A percentile compares a stretch with the other conserved stretches of the same genome.
phyloP scores from a whole-genome alignment of 371 early-diverging fungal genomes.

The Entomophthora muscae region DNA sequence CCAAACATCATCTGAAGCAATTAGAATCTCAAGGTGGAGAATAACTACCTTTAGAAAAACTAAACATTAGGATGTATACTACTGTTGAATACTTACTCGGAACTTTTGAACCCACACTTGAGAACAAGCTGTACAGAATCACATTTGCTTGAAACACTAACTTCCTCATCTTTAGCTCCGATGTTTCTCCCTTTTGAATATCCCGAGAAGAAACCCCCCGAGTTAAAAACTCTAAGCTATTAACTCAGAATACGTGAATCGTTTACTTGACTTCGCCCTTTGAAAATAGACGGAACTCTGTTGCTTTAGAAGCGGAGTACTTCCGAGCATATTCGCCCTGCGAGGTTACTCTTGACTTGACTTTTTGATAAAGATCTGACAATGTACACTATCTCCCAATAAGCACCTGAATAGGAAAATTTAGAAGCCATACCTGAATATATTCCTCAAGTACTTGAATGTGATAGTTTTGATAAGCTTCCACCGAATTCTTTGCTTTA shows the following conservation, averaged over 20 bases:
- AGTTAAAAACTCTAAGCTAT: background rate
- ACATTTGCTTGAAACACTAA: background rate
- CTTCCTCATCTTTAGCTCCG: background rate
- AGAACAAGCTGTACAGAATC: background rate
- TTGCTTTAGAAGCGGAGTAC: background rate
- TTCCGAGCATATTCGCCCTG: background rate
- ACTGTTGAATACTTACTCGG: background rate
- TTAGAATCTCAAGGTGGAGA: too few relatives aligned
- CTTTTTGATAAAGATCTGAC: background rate
- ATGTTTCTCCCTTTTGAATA: background rate
- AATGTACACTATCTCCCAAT: background rate
- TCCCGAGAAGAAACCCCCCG: too few relatives aligned
- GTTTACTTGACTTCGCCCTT: background rate
- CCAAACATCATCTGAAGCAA: constrained; percentile 10
- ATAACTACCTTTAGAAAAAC: constrained; percentile 8
- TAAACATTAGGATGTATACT: background rate
- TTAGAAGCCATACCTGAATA: background rate
- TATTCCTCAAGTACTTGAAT: background rate
- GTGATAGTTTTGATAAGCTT: background rate
- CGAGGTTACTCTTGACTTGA: background rate
- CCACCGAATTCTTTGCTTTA: background rate
- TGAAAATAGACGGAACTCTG: background rate
- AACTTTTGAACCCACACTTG: background rate
- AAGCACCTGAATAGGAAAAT: background rate
- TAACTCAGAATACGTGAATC: background rate